These are phyloP conservation scores for Umbelopsis sp. DNA, from an alignment of 371 early-diverging fungal genomes.

Conservation along the genomic window DNA sequence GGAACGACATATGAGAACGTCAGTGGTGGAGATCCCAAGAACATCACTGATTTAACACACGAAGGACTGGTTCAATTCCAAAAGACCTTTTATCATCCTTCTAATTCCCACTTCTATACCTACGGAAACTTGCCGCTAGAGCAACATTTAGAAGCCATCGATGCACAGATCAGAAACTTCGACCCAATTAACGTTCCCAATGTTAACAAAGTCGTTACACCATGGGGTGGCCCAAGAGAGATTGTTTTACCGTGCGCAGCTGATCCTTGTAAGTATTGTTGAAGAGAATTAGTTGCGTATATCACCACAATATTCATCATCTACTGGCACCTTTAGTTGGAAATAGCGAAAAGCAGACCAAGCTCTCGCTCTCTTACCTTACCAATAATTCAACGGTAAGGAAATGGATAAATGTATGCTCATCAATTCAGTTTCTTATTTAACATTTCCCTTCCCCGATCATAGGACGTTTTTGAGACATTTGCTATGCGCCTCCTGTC, in stretches of 20 bases:
- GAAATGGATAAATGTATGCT: neutral
- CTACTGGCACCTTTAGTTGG: constrained; percentile 52
- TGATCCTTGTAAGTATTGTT: constrained; percentile 69
- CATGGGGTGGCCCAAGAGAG: constrained; percentile 53
- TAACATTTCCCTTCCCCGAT: neutral
- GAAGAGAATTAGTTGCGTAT: constrained; percentile 2
- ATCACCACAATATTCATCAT: constrained; percentile 14
- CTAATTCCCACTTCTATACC: constrained; percentile 87
- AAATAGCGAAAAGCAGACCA: constrained; percentile 78
- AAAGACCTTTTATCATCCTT: constrained; percentile 85
- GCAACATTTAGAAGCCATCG: constrained; percentile 72
- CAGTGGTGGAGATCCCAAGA: constrained; percentile 93
- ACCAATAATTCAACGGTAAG: constrained; percentile 77
- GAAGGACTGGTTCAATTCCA: constrained; percentile 85
- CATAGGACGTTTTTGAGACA: constrained; percentile 78
- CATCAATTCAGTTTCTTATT: neutral
- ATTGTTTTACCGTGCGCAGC: constrained; percentile 65
- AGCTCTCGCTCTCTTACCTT: constrained; percentile 76
- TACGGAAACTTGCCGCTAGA: constrained; percentile 88
- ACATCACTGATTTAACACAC: constrained; percentile 87
- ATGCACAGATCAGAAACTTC: constrained; percentile 53
- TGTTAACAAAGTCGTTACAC: constrained; percentile 57
- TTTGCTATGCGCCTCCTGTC: constrained; percentile 82
- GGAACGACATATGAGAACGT: constrained; percentile 81
- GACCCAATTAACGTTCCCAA: constrained; percentile 39